Base-by-base conservation (phyloP, 331 rosid genomes). In the Dryas integrifolia region DNA sequence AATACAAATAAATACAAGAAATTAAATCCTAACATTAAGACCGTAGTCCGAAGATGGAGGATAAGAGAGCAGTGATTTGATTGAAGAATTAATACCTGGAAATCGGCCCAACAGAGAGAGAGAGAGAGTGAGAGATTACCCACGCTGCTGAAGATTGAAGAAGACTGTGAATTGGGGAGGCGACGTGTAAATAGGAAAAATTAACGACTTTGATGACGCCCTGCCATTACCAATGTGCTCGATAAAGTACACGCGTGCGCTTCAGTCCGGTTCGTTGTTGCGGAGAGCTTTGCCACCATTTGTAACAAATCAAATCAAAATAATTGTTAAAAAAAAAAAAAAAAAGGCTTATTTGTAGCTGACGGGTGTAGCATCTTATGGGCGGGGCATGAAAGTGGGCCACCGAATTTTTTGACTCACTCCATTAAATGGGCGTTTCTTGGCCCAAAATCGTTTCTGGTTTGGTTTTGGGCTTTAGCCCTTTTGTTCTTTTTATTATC, bases 91-190 rank as follows among this genome's bases (percentile, higher is more conserved):
- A 30, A 1, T 67, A 67, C 72, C 72, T 49, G 72, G 72, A 49
- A 49, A 49, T 38, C 72, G 59, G 49, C 3, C 14, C 40, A 2
- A 5, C 1, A 44, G 47, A 44, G 47, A 44, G 9, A 44, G 47
- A 44, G 47, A 44, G 5, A 44, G 47, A 15, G 2, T 6, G 16
- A 35, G 18, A 38, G 8, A 10, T 18, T 10, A 57, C 41, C 40
- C n/a, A 24, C 14, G 16, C 41, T 66, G 41, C 15, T 30, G 72
- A 11, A 67, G 72, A 18, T 67, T 30, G 72, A 67, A 30, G 43
- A 57, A 35, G 57, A 26, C 57, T 58, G 35, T 18, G 62, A 58
- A 57, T 21, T 24, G 41, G 62, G 62, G 5, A 57, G 62, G 62
- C 41, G 39, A 26, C 40, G 40, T 13, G 3, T 58, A 5, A 57